These are phyloP conservation scores for Elsinoe batatas DNA, from an alignment of 2,329 filamentous ascomycete species.

Conservation along the genomic window DNA sequence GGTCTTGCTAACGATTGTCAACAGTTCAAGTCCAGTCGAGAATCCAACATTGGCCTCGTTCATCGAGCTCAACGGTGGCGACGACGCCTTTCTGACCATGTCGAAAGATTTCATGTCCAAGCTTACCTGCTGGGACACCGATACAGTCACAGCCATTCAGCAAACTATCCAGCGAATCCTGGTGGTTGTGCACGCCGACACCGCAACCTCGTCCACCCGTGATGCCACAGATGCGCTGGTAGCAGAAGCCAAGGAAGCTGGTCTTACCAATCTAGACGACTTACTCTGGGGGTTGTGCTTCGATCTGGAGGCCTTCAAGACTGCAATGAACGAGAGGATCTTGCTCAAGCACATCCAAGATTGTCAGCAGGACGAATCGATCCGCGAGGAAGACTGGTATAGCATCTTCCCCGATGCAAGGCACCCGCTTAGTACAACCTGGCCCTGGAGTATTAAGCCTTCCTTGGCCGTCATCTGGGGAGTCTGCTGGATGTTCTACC, in stretches of 20 bases:
- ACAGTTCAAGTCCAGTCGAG: background rate
- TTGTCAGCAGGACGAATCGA: background rate
- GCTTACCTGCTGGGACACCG: background rate
- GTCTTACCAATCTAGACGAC: background rate
- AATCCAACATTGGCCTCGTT: background rate
- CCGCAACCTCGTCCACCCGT: background rate
- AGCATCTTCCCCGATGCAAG: background rate
- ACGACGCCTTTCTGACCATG: background rate
- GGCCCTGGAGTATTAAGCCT: conserved; percentile 30
- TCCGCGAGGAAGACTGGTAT: background rate
- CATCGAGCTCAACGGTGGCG: background rate
- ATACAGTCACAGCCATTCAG: background rate
- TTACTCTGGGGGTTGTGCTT: background rate
- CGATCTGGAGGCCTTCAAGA: background rate
- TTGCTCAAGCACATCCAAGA: background rate
- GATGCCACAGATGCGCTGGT: background rate
- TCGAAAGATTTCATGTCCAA: background rate
- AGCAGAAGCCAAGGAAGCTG: background rate
- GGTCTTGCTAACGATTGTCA: too few species aligned
- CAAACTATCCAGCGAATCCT: background rate
- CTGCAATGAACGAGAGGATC: background rate
- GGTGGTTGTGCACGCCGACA: background rate
- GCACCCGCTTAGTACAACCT: conserved; percentile 28
- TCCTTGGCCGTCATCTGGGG: conserved; percentile 29
- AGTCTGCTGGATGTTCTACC: conserved; percentile 30